These are phyloP conservation scores for Penicillium concentricum DNA, from an alignment of 2,329 filamentous ascomycete species.

Conservation along the genomic window DNA sequence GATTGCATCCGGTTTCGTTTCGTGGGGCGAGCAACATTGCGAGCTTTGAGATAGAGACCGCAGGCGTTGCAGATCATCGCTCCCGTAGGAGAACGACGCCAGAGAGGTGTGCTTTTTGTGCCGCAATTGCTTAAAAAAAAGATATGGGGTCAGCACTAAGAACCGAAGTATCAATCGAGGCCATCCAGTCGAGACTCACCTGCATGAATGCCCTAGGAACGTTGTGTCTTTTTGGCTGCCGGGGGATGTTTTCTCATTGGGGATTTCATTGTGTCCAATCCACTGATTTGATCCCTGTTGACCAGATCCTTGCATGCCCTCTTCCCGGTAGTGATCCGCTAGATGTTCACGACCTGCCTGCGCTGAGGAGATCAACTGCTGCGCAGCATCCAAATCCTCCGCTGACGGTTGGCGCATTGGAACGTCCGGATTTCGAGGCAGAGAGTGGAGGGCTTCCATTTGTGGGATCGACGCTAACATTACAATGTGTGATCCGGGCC, in stretches of 20 bases:
- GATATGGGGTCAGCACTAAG: conserved; percentile 6
- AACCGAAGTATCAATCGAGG: not conserved
- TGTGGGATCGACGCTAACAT: conserved; percentile 40
- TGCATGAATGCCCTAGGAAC: conserved; percentile 44
- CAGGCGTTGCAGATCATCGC: conserved; percentile 98
- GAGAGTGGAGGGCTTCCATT: conserved; percentile 38
- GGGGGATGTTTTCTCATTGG: conserved; percentile 32
- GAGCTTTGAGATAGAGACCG: conserved; percentile 88
- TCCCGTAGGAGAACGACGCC: conserved; percentile 88
- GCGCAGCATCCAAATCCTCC: conserved; percentile 49
- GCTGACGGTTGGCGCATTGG: conserved; percentile 46
- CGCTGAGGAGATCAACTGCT: conserved; percentile 49
- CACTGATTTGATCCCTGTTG: conserved; percentile 14
- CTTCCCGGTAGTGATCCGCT: conserved; percentile 28
- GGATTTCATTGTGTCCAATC: conserved; percentile 8
- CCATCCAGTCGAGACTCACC: conserved; percentile 26
- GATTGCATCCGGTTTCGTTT: conserved; percentile 69
- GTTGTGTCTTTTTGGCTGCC: conserved; percentile 38
- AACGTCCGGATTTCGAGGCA: conserved; percentile 30
- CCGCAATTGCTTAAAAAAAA: conserved; percentile 77
- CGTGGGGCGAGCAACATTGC: conserved; percentile 86
- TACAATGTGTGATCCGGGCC: conserved; percentile 19
- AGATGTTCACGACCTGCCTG: conserved; percentile 43
- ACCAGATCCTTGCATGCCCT: conserved; percentile 18
- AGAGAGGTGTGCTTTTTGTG: conserved; percentile 89